Base-by-base conservation (phyloP, 2,329 filamentous ascomycete species). In the Coniochaeta sp. region DNA sequence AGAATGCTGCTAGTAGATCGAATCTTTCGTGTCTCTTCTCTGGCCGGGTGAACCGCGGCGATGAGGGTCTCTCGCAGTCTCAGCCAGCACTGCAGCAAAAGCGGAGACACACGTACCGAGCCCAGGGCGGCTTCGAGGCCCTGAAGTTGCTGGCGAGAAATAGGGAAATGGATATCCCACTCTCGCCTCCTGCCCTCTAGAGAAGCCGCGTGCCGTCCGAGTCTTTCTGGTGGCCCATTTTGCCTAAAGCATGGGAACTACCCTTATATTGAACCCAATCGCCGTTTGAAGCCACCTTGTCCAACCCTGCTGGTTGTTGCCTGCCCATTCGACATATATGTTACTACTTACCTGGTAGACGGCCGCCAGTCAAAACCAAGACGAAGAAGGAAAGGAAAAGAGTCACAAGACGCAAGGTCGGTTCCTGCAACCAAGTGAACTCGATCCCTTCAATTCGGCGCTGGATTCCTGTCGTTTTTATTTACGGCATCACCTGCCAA, bases 231-330 rank as follows among this genome's bases (percentile, higher is more conserved):
- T 14, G 50, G 26, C 50, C 54, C 31, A 36, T 56, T 56, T 56
- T 56, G 54, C 54, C 54, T 56, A 56, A 55, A 56, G 54, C 4
- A 52, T 24, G 33, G 54, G 28, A 36, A 36, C n/a, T 56, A 56
- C n/a, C 54, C 54, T 56, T 56, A 56, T 56, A 56, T 56, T 56
- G 54, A 56, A 36, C 54, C 31, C 54, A 36, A 56, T 56, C 54
- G 54, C 54, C 54, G 26, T 38, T 56, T 56, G 31, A 36, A 56
- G 31, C 17, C 54, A 34, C 34, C 34, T 8, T 56, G 54, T 19
- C 54, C 54, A 56, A 56, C 31, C 54, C 47, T 56, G 31, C 34
- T 24, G 19, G 6, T 56, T 19, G 54, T 28, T 56, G 31, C 17
- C 54, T 38, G 31, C 38, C 54, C 26, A 36, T 36, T 36, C 16